Percentiles rank a stretch among this genome's conserved stretches.
phyloP scores from a whole-genome alignment of 371 early-diverging fungal species.

The Mortierella sp. region DNA sequence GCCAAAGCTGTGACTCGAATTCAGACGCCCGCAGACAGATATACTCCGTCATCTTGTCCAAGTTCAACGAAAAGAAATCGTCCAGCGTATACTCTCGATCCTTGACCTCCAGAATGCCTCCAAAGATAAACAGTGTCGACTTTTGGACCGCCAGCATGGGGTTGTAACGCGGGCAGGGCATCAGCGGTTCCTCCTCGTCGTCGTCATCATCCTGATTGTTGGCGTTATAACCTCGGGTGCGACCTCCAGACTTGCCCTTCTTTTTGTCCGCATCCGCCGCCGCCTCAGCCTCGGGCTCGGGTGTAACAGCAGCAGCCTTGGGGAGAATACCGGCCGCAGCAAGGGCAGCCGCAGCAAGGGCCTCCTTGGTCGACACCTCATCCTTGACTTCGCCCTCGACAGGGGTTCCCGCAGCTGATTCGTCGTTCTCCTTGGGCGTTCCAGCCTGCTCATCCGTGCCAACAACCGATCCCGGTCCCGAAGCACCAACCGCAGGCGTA shows the following conservation, averaged over 20 bases:
- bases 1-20: constrained; percentile 58
- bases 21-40: constrained; percentile 63
- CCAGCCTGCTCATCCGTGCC: constrained; percentile 9
- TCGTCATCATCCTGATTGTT: constrained; percentile 25
- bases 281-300: constrained; percentile 17
- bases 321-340: constrained; percentile 56
- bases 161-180: constrained; percentile 72
- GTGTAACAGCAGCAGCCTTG: constrained; percentile 23
- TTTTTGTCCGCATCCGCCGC: constrained; percentile 18
- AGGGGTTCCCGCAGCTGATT: constrained; percentile 3
- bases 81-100: constrained; percentile 70
- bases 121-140: constrained; percentile 67
- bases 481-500: not conserved
- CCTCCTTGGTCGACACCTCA: constrained; percentile 28
- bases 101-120: constrained; percentile 69
- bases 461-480: not conserved
- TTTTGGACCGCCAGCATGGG: constrained; percentile 69
- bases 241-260: constrained; percentile 10
- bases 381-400: constrained; percentile 6
- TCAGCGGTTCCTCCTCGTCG: constrained; percentile 47
- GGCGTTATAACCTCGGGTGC: constrained; percentile 19
- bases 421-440: constrained; percentile 9
- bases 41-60: constrained; percentile 74
- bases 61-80: constrained; percentile 71
- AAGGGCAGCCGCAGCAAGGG: constrained; percentile 50